Conservation (phyloP, 257 asterid species). For the Plantago elongata region DNA sequence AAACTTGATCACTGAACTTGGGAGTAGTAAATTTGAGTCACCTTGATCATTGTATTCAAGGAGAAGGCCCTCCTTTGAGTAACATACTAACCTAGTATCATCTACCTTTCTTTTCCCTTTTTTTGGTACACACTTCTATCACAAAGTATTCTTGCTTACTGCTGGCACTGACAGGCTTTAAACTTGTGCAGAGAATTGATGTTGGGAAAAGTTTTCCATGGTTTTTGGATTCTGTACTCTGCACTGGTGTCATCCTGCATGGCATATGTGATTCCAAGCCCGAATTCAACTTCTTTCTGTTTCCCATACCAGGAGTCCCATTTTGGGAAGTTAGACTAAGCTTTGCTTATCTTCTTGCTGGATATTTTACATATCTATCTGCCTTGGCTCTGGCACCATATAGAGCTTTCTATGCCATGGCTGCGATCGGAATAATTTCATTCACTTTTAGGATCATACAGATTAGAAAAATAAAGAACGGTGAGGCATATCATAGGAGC, state of each 20-base stretch:
- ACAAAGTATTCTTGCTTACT: neutral
- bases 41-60: neutral
- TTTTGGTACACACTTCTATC: neutral
- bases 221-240: conserved; percentile 70
- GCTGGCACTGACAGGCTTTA: conserved; percentile 4
- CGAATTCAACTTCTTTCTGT: conserved; percentile 64
- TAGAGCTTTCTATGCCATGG: conserved; percentile 65
- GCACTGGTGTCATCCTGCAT: conserved; percentile 73
- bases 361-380: conserved; percentile 57
- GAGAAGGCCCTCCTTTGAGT: neutral
- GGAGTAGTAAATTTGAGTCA: neutral
- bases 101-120: neutral
- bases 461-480: conserved; percentile 51
- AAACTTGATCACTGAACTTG: neutral
- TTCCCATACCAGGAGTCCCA: conserved; percentile 55
- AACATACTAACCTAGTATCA: too few relatives aligned
- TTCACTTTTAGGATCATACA: conserved; percentile 64
- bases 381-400: conserved; percentile 81
- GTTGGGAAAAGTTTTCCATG: conserved; percentile 62
- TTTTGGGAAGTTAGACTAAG: conserved; percentile 68
- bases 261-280: conserved; percentile 76
- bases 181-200: conserved; percentile 61
- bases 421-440: conserved; percentile 61
- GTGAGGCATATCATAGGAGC: conserved; percentile 48
- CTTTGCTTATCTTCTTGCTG: conserved; percentile 69